phyloP scores from a whole-genome alignment of 2,329 filamentous ascomycete genomes.

The Beauveria caledonica region DNA sequence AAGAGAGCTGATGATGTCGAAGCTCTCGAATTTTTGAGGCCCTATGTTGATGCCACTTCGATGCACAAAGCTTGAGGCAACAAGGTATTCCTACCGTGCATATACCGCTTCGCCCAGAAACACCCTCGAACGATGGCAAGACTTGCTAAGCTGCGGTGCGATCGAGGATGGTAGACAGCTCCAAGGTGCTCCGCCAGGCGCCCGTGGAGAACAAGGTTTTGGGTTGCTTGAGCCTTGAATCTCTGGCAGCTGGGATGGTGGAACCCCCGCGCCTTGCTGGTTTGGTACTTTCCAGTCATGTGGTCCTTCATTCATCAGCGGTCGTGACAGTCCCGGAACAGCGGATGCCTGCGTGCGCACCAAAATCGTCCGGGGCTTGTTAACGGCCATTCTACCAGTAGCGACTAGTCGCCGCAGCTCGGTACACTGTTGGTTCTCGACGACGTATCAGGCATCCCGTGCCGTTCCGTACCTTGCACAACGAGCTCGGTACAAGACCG shows the following conservation, averaged over 20 bases:
- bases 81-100: too few species aligned
- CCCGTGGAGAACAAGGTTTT: constrained; percentile 6
- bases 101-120: neutral
- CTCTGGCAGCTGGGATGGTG: neutral
- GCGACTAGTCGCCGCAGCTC: neutral
- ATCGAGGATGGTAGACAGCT: neutral
- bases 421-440: neutral
- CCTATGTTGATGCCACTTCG: too few species aligned
- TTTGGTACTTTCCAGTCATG: neutral
- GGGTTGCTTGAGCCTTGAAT: neutral
- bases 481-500: too few species aligned
- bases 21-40: neutral
- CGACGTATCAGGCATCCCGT: neutral
- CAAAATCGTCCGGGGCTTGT: neutral
- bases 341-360: neutral
- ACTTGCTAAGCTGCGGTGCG: neutral
- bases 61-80: neutral
- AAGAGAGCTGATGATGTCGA: neutral
- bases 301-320: neutral
- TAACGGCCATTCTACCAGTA: neutral
- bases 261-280: neutral
- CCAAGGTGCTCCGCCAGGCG: neutral
- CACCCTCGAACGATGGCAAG: neutral
- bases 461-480: neutral
- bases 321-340: neutral